Base-by-base conservation (phyloP, 2,329 filamentous ascomycete genomes). In the Ambrosiella xylebori region DNA sequence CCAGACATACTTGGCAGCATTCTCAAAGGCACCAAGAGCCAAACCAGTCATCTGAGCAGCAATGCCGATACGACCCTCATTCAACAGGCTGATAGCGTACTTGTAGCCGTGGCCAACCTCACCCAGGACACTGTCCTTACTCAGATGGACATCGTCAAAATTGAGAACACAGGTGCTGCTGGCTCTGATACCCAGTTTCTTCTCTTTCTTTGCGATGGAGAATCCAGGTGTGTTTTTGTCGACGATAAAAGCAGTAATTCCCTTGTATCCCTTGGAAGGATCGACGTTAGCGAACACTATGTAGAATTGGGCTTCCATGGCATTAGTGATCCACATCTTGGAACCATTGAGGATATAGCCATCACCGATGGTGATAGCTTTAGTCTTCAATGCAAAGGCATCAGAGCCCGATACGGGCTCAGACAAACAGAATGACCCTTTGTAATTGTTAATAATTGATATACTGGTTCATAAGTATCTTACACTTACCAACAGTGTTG, bases 281-380 rank as follows among this genome's bases (percentile, higher is more conserved):
- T 96, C 85, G 44, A 98, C 76, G 73, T 96, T 98, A 67, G 93
- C 93, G 68, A 98, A 98, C 60, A 98, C 93, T 67, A 98, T 91
- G 74, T 96, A 98, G 75, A 97, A 85, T 61, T 83, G 82, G 17
- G 93, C 86, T 73, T 98, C 93, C 74, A 91, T 84, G 55, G 86
- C 85, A 77, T 98, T 98, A 63, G 93, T 98, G 72, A 98, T 98
- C 93, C 93, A 98, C 93, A 98, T 98, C 80, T 98, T 98, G 71
- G 81, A 83, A 54, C 93, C 93, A 61, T 81, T 86, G 71, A 98
- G 86, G 71, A 78, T 84, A 75, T 91, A 98, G 39, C 91, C 89
- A 63, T 82, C 79, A 19, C 81, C 77, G 0, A 88, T 93, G 76
- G 90, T 87, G 59, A 81, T 83, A 49, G 93, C 93, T 70, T 88